Percentiles rank a stretch among this genome's conserved stretches.
phyloP scores from a whole-genome alignment of 2,329 filamentous ascomycete genomes.

The Calonectria henricotiae region DNA sequence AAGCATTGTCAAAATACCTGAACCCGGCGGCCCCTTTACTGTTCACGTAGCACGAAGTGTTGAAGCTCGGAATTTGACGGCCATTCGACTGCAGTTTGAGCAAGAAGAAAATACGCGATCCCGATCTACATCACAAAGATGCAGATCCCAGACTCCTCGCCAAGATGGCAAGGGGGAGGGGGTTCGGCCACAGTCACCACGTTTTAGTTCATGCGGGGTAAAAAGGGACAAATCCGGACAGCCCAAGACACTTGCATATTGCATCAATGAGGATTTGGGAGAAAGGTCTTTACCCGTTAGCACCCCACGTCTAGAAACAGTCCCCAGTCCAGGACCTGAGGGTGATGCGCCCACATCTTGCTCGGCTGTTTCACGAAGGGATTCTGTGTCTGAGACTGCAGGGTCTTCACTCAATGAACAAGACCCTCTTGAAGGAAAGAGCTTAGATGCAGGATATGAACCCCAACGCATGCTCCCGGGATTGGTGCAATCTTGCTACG shows the following conservation, averaged over 20 bases:
- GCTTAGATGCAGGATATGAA: not conserved
- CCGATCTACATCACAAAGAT: not conserved
- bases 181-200: no score
- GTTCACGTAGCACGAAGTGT: not conserved
- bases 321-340: not conserved
- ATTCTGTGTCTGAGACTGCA: not conserved
- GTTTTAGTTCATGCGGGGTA: not conserved
- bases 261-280: no score
- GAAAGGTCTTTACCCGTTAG: not conserved
- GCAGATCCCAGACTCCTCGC: not conserved
- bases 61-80: no score
- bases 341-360: no score
- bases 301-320: not conserved
- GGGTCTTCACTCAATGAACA: not conserved
- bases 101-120: not conserved
- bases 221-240: not conserved
- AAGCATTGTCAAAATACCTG: not conserved
- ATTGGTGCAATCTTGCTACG: not conserved
- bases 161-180: no score
- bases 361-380: not conserved
- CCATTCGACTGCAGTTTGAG: not conserved
- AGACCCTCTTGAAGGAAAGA: rapidly evolving
- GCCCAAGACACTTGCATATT: not conserved
- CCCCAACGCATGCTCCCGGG: not conserved
- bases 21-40: not conserved